A percentile compares a stretch with the other conserved stretches of the same genome.
Conservation (phyloP, 371 early-diverging fungal species). For the Dentiscutata heterogama region DNA sequence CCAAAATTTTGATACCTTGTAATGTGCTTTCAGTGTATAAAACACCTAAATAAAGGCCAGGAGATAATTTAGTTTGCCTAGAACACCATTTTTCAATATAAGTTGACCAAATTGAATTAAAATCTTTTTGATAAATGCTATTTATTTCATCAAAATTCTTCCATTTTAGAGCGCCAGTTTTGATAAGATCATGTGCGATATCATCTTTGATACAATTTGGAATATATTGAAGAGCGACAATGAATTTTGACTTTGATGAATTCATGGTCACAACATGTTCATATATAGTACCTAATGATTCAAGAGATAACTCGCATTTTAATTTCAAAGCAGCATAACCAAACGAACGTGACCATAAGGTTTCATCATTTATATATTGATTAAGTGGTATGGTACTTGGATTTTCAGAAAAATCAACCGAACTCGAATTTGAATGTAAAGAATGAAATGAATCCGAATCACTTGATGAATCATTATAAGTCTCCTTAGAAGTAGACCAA, state of each 20-base stretch:
- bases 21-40: slow-evolving; percentile 56
- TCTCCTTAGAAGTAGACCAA: slow-evolving; percentile 39
- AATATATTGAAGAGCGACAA: slow-evolving; percentile 42
- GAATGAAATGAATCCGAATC: slow-evolving; percentile 44
- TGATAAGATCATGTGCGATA: slow-evolving; percentile 42
- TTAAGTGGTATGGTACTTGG: background rate
- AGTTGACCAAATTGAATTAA: slow-evolving; percentile 39
- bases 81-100: slow-evolving; percentile 47
- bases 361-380: slow-evolving; percentile 38
- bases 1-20: slow-evolving; percentile 54
- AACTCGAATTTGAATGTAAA: slow-evolving; percentile 26
- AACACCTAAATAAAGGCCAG: slow-evolving; percentile 56
- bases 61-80: slow-evolving; percentile 50
- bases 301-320: slow-evolving; percentile 42
- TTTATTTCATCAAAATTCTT: slow-evolving; percentile 41
- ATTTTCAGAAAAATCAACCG: background rate
- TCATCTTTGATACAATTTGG: slow-evolving; percentile 35
- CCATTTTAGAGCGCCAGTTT: slow-evolving; percentile 42
- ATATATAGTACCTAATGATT: slow-evolving; percentile 39
- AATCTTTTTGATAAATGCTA: slow-evolving; percentile 39
- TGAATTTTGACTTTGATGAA: slow-evolving; percentile 42
- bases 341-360: slow-evolving; percentile 34
- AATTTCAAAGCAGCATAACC: slow-evolving; percentile 40
- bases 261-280: slow-evolving; percentile 44
- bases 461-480: slow-evolving; percentile 31